Conservation (phyloP, 805 yeast genomes). For the Starmerella floricola region DNA sequence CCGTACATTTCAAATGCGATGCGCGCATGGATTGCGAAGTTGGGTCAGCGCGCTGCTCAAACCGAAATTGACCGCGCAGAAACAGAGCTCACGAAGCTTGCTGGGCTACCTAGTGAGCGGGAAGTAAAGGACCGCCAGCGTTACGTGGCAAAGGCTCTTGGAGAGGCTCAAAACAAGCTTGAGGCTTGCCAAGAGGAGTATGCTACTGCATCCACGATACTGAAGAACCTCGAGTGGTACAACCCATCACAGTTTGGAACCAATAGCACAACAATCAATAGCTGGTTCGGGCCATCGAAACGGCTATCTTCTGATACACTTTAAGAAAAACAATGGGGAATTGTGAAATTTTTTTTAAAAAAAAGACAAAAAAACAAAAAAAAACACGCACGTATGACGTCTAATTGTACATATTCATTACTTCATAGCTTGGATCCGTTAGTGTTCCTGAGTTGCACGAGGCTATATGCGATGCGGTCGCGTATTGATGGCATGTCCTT, state of each 20-base stretch:
- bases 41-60: constrained; percentile 47
- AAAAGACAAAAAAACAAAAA: too few relatives aligned
- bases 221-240: constrained; percentile 5
- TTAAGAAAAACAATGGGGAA: too few relatives aligned
- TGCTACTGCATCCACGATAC: background rate
- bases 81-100: constrained; percentile 52
- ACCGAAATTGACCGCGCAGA: constrained; percentile 54
- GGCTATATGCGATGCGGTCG: constrained; percentile 44
- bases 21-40: constrained; percentile 49
- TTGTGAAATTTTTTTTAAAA: too few relatives aligned
- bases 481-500: constrained; percentile 59
- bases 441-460: constrained; percentile 1
- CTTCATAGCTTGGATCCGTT: background rate
- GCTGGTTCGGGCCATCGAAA: background rate
- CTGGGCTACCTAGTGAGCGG: constrained; percentile 17
- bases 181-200: background rate
- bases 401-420: background rate
- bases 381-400: background rate
- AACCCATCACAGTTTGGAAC: background rate
- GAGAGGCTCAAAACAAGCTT: constrained; percentile 31
- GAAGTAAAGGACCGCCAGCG: constrained; percentile 5
- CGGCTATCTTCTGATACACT: background rate
- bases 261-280: background rate
- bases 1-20: constrained; percentile 43
- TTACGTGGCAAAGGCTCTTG: constrained; percentile 2